These are phyloP conservation scores for Pseudevernia furfuracea DNA, from an alignment of 495 filamentous ascomycete genomes.

Conservation along the genomic window DNA sequence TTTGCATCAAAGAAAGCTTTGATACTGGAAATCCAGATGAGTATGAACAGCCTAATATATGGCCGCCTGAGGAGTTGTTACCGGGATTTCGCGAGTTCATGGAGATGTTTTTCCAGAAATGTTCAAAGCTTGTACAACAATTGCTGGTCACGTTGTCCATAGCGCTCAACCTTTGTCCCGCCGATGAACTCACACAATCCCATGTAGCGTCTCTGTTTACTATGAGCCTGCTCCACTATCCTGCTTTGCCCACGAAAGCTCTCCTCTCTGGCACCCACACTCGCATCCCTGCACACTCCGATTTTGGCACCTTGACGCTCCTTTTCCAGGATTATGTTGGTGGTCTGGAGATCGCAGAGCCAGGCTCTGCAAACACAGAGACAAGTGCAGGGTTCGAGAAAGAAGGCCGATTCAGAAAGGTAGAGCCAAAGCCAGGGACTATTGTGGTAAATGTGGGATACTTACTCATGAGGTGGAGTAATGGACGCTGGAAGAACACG, in stretches of 20 bases:
- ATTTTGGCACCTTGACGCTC: constrained; percentile 45
- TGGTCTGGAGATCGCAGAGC: constrained; percentile 45
- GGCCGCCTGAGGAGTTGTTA: not conserved
- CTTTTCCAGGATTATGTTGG: constrained; percentile 46
- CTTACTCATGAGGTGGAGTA: constrained; percentile 14
- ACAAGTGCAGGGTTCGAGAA: constrained; percentile 6
- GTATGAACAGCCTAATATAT: not conserved
- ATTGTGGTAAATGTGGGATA: constrained; percentile 6
- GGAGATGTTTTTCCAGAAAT: constrained; percentile 5
- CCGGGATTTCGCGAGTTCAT: constrained; percentile 1
- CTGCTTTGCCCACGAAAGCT: not conserved
- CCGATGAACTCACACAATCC: not conserved
- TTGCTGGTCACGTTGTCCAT: not conserved
- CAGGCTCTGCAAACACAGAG: constrained; percentile 5
- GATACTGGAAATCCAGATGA: constrained; percentile 3
- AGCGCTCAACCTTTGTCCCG: not conserved
- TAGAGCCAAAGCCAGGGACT: not conserved
- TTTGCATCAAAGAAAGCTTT: constrained; percentile 10
- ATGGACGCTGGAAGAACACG: constrained; percentile 11
- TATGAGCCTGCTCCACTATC: constrained; percentile 1
- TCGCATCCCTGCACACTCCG: constrained; percentile 30
- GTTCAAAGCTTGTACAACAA: not conserved
- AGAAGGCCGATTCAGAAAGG: not conserved
- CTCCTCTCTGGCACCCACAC: not conserved
- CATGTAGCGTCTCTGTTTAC: not conserved